Evolutionary conservation across 208 protist species (phyloP).

Genomic region (Leishmania tarentolae): DNA sequence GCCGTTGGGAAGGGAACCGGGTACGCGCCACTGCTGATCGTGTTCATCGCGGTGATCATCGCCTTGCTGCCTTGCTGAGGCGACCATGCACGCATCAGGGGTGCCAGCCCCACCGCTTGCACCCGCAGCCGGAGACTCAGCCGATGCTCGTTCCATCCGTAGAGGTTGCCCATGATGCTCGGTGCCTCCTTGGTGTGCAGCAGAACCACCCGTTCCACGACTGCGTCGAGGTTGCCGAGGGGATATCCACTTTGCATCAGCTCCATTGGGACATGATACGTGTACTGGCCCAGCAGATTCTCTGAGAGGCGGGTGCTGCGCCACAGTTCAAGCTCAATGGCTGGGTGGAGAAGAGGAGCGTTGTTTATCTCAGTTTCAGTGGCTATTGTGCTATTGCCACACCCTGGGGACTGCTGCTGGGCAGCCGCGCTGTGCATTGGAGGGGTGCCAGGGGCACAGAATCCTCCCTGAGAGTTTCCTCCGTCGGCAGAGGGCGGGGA

Average conservation of each 20-base stretch:
- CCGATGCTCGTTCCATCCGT: slow-evolving; percentile 29
- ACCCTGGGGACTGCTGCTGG: neutral
- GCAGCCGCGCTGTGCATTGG: neutral
- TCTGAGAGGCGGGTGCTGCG: slow-evolving; percentile 41
- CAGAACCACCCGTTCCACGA: slow-evolving; percentile 25
- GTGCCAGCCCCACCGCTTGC: slow-evolving; percentile 24
- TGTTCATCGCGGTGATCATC: neutral
- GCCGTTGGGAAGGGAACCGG: slow-evolving; percentile 11
- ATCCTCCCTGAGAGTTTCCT: neutral
- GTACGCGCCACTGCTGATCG: neutral
- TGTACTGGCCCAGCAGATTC: slow-evolving; percentile 43
- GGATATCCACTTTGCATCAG: slow-evolving; percentile 15
- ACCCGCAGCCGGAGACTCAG: slow-evolving; percentile 38
- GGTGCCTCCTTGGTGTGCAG: slow-evolving; percentile 19
- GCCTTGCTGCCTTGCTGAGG: neutral
- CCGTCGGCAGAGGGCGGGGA: neutral
- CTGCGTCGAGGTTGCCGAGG: slow-evolving; percentile 14
- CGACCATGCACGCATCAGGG: slow-evolving; percentile 4
- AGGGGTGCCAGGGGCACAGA: neutral
- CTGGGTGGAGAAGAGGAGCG: slow-evolving; percentile 13
- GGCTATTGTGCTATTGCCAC: neutral
- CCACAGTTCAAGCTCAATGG: slow-evolving; percentile 69
- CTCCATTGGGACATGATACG: slow-evolving; percentile 44
- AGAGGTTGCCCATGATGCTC: slow-evolving; percentile 29
- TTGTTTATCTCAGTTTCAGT: neutral